phyloP scores from a whole-genome alignment of 2,329 filamentous ascomycete genomes.

The Simplicillium sp. region DNA sequence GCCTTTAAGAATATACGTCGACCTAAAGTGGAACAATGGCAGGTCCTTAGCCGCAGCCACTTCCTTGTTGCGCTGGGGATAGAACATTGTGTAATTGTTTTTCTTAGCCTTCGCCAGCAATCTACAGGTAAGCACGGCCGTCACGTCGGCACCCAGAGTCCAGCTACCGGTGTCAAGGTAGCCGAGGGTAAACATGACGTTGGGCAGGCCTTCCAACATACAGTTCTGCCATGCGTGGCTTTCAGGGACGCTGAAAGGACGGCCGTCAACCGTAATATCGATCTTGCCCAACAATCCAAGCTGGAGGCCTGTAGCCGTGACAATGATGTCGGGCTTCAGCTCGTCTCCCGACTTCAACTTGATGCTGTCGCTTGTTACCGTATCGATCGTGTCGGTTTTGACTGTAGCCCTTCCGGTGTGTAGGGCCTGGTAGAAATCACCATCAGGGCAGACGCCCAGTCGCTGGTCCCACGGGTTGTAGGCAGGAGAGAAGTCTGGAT shows the following conservation, averaged over 20 bases:
- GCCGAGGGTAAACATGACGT: constrained; percentile 50
- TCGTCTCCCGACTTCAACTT: constrained; percentile 34
- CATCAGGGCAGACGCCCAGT: constrained; percentile 55
- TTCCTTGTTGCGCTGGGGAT: neutral
- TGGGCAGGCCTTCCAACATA: constrained; percentile 60
- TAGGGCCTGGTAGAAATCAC: constrained; percentile 45
- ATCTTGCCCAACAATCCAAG: constrained; percentile 47
- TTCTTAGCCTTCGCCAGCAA: neutral
- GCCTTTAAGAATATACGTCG: neutral
- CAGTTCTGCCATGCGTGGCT: constrained; percentile 54
- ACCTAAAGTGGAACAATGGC: neutral
- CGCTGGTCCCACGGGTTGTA: constrained; percentile 68
- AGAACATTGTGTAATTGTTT: neutral
- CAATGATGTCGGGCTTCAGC: constrained; percentile 55
- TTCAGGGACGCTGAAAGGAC: constrained; percentile 32
- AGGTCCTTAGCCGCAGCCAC: neutral
- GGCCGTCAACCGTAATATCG: constrained; percentile 42
- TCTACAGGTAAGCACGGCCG: neutral
- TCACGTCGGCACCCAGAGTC: constrained; percentile 59
- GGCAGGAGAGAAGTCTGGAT: constrained; percentile 54
- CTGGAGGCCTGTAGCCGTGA: constrained; percentile 60
- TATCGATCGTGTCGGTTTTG: constrained; percentile 42
- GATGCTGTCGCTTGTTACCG: constrained; percentile 37
- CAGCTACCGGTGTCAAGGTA: constrained; percentile 54
- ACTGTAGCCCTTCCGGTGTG: constrained; percentile 25